Evolutionary conservation across 129 eudicot genomes (phyloP).

Genomic region (Saussurea involucrata): DNA sequence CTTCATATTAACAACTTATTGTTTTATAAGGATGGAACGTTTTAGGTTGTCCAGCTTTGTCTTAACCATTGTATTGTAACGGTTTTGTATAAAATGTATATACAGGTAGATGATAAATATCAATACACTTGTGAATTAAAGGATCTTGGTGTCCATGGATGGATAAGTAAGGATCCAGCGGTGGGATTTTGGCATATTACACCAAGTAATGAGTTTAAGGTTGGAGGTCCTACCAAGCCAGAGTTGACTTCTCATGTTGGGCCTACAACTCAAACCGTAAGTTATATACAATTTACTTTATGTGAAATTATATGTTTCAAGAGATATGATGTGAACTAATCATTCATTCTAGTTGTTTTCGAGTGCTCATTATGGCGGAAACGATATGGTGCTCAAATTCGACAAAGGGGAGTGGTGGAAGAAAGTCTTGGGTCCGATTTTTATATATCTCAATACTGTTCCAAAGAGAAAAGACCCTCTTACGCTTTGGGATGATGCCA

Average conservation of each 20-base stretch:
- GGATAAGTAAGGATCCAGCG: conserved; percentile 48
- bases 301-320: neutral
- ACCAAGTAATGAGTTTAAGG: conserved; percentile 71
- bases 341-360: conserved; percentile 39
- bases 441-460: conserved; percentile 47
- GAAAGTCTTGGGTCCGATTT: conserved; percentile 81
- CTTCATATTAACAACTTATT: neutral
- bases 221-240: conserved; percentile 74
- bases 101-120: conserved; percentile 79
- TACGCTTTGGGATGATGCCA: conserved; percentile 64
- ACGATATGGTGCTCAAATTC: conserved; percentile 53
- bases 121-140: conserved; percentile 66
- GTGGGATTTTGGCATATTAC: conserved; percentile 80
- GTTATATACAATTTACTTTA: neutral
- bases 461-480: conserved; percentile 32
- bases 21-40: neutral
- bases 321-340: neutral
- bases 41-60: neutral
- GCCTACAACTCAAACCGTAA: conserved; percentile 58
- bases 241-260: conserved; percentile 81
- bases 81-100: neutral
- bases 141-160: conserved; percentile 71
- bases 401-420: conserved; percentile 64
- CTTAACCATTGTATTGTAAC: neutral
- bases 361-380: conserved; percentile 74